Evolutionary conservation across 208 protist genomes (phyloP).

Genomic region (Trypanosoma boissoni): DNA sequence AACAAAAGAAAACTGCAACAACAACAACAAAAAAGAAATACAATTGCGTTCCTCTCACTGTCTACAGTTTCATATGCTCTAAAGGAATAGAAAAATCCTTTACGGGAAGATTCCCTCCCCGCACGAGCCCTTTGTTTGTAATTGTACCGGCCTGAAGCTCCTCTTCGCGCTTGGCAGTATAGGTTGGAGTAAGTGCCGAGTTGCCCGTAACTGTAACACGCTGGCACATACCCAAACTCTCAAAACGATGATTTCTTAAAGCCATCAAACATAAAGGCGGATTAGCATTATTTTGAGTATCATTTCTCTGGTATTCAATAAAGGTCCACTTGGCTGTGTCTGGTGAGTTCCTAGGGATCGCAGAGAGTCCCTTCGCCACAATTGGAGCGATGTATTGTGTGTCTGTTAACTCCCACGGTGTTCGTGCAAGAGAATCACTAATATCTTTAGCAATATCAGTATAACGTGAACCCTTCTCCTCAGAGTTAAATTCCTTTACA

Average conservation of each 20-base stretch:
- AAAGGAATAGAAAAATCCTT: slow-evolving; percentile 57
- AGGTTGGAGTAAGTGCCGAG: slow-evolving; percentile 33
- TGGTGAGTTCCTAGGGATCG: slow-evolving; percentile 57
- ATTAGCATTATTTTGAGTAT: slow-evolving; percentile 19
- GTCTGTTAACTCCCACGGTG: slow-evolving; percentile 50
- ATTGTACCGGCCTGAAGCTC: slow-evolving; percentile 32
- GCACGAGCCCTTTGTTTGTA: slow-evolving; percentile 32
- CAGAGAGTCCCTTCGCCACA: slow-evolving; percentile 50
- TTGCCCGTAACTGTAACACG: slow-evolving; percentile 55
- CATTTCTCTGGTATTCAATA: slow-evolving; percentile 62
- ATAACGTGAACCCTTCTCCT: slow-evolving; percentile 37
- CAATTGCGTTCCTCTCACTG: no score
- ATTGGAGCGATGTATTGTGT: slow-evolving; percentile 48
- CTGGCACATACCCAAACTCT: slow-evolving; percentile 68
- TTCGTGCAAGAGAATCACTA: slow-evolving; percentile 25
- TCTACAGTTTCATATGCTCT: slow-evolving; percentile 49
- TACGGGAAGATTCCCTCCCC: slow-evolving; percentile 34
- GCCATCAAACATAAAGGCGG: slow-evolving; percentile 48
- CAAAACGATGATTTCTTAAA: slow-evolving; percentile 64
- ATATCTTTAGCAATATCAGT: slow-evolving; percentile 38
- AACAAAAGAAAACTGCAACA: neutral
- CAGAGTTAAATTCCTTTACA: slow-evolving; percentile 61
- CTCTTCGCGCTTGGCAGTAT: slow-evolving; percentile 28
- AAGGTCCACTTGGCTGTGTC: slow-evolving; percentile 80
- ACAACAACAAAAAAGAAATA: neutral